Conservation (phyloP, 352 stramenopile species). For the Globisporangium paroecandrum region DNA sequence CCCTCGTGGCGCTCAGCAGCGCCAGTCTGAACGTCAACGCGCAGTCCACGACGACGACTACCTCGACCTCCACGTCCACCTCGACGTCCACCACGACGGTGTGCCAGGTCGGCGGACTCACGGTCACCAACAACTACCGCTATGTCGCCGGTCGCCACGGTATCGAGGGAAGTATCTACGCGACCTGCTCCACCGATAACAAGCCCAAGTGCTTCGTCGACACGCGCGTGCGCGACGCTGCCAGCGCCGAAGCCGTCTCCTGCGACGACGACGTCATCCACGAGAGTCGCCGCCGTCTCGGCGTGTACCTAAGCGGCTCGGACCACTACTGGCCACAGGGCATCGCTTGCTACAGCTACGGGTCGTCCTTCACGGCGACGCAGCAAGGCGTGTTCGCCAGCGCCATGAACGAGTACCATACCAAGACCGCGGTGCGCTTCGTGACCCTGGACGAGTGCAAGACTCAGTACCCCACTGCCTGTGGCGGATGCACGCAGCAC, state of each 20-base stretch:
- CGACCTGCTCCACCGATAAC: slow-evolving; percentile 24
- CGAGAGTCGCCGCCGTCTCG: slow-evolving; percentile 31
- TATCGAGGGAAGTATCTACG: slow-evolving; percentile 39
- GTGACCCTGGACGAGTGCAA: slow-evolving; percentile 30
- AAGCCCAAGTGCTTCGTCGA: slow-evolving; percentile 30
- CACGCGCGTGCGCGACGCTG: slow-evolving; percentile 32
- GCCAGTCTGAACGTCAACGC: not conserved
- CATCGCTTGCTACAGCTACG: slow-evolving; percentile 37
- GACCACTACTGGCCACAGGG: slow-evolving; percentile 37
- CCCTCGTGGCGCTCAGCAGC: slow-evolving; percentile 6
- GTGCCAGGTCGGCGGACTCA: slow-evolving; percentile 20
- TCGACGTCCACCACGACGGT: slow-evolving; percentile 8
- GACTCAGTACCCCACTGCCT: slow-evolving; percentile 27
- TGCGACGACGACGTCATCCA: slow-evolving; percentile 37
- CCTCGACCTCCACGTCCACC: slow-evolving; percentile 9
- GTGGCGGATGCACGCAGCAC: slow-evolving; percentile 35
- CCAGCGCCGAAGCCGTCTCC: slow-evolving; percentile 19
- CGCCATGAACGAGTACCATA: slow-evolving; percentile 37
- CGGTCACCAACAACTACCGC: slow-evolving; percentile 18
- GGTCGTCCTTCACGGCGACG: slow-evolving; percentile 22
- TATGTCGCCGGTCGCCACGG: slow-evolving; percentile 36
- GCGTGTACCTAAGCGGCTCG: slow-evolving; percentile 29
- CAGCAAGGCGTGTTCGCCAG: slow-evolving; percentile 32
- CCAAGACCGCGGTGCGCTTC: slow-evolving; percentile 34
- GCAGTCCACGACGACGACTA: slow-evolving; percentile 12